Conservation (phyloP, 1,139 yeast genomes). For the Zygoascus sp. region DNA sequence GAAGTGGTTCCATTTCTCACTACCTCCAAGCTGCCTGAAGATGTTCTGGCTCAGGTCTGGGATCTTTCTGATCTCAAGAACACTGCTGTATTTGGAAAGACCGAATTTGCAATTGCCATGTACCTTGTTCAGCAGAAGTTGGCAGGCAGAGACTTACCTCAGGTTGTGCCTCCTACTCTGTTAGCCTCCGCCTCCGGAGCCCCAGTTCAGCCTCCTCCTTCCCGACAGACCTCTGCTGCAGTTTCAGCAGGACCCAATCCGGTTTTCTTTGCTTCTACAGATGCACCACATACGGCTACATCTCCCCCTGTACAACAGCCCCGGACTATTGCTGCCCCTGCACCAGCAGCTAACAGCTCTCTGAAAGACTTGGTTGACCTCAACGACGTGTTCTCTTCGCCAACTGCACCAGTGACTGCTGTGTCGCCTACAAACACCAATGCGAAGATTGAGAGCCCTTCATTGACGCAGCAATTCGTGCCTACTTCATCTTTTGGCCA, state of each 20-base stretch:
- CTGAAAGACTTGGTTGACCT: constrained; percentile 32
- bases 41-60: constrained; percentile 86
- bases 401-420: constrained; percentile 30
- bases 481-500: constrained; percentile 75
- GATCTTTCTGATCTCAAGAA: constrained; percentile 88
- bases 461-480: constrained; percentile 33
- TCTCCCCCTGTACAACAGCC: constrained; percentile 10
- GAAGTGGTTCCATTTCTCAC: constrained; percentile 87
- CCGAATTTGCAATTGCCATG: constrained; percentile 91
- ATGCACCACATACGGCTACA: not conserved
- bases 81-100: constrained; percentile 72
- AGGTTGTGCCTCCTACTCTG: constrained; percentile 36
- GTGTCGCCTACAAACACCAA: not conserved
- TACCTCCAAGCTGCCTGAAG: constrained; percentile 83
- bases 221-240: constrained; percentile 22
- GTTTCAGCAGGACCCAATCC: constrained; percentile 23
- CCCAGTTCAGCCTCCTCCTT: constrained; percentile 10
- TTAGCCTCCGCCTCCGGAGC: constrained; percentile 19
- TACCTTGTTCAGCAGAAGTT: constrained; percentile 81
- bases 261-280: constrained; percentile 13
- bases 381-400: constrained; percentile 40
- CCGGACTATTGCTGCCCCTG: constrained; percentile 12
- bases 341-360: constrained; percentile 20
- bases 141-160: constrained; percentile 73
- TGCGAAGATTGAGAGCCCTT: not conserved